A percentile compares a stretch with the other conserved stretches of the same genome.
These are phyloP conservation scores for Crithidia bombi DNA, from an alignment of 208 protist genomes.

Conservation along the genomic window DNA sequence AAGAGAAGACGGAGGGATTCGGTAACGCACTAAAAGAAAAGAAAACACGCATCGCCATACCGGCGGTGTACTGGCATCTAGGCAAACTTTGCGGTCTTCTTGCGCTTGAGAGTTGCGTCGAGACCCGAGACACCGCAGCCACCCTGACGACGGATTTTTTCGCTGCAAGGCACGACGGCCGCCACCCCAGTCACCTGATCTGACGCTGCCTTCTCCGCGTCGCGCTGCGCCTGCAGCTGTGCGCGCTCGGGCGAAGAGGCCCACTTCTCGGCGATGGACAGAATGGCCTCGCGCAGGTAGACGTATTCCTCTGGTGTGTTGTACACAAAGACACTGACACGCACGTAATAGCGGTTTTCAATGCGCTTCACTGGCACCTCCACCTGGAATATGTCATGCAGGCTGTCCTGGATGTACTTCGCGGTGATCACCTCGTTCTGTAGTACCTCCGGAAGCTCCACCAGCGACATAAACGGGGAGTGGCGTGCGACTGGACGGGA, in stretches of 20 bases:
- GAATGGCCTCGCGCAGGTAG: constrained; percentile 77
- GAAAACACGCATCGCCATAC: not conserved
- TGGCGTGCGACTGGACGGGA: constrained; percentile 73
- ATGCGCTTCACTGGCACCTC: constrained; percentile 91
- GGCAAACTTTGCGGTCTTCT: constrained; percentile 48
- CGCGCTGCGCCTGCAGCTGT: constrained; percentile 16
- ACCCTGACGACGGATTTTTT: constrained; percentile 57
- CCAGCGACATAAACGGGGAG: constrained; percentile 86
- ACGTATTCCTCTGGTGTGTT: constrained; percentile 86
- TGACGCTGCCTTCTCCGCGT: not conserved
- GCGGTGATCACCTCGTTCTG: constrained; percentile 68
- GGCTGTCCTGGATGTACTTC: constrained; percentile 78
- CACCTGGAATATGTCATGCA: constrained; percentile 76
- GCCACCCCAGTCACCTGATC: not conserved
- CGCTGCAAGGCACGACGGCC: constrained; percentile 47
- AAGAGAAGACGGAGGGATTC: not conserved
- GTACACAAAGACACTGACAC: constrained; percentile 91
- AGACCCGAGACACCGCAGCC: constrained; percentile 63
- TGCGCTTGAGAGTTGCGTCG: constrained; percentile 50
- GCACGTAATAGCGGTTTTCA: constrained; percentile 77
- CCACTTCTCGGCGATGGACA: constrained; percentile 66
- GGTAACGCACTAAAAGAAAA: not conserved
- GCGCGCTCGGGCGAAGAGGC: constrained; percentile 25
- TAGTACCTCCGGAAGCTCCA: constrained; percentile 81
- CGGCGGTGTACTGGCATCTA: not conserved